Evolutionary conservation across 331 rosid species (phyloP), one percentile per base, ranked within the genome.

Genomic region (Rosa hybrid): DNA sequence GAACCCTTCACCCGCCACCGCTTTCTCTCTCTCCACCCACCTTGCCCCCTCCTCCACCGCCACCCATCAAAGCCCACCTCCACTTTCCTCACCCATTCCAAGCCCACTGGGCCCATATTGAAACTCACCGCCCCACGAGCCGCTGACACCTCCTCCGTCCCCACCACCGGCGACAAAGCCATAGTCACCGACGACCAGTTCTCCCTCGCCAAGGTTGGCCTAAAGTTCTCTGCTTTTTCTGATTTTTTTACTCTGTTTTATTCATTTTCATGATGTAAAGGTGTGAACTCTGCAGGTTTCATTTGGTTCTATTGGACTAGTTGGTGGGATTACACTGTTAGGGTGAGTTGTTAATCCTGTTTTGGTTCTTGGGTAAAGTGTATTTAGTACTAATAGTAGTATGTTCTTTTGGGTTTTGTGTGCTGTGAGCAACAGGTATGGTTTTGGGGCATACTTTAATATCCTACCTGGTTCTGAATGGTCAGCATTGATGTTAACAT

Each of bases 361-460:
- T 77, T 21, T 12, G 25, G 42, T 21, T 12, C 16, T 67, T 21
- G 25, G 25, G 77, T 73, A 18, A 18, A 20, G 64, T 81, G 64
- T 57, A 21, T 71, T 27, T 50, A 10, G 49, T 16, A 5, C 18
- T 49, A 67, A 70, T 3, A 38, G 62, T n/a, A 8, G 27, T 59
- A 18, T 68, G 71, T 34, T 27, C 12, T 39, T 39, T 39, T 68
- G 23, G 3, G 42, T 14, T 76, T 56, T 84, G 64, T 75, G 63
- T 17, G 39, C 45, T 71, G 42, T 53, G 38, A 14, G n/a, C 13
- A 64, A 49, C 84, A 95, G 99, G 75, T 93, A 91, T 86, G 99
- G 99, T 63, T 93, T 96, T 74, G 99, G 99, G 70, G 98, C 98
- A 53, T 96, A 96, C 77, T 96, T 96, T 80, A 96, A 90, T 84